Evolutionary conservation across 116 monocot genomes (phyloP).

Genomic region (Papilionanthe hybrid): DNA sequence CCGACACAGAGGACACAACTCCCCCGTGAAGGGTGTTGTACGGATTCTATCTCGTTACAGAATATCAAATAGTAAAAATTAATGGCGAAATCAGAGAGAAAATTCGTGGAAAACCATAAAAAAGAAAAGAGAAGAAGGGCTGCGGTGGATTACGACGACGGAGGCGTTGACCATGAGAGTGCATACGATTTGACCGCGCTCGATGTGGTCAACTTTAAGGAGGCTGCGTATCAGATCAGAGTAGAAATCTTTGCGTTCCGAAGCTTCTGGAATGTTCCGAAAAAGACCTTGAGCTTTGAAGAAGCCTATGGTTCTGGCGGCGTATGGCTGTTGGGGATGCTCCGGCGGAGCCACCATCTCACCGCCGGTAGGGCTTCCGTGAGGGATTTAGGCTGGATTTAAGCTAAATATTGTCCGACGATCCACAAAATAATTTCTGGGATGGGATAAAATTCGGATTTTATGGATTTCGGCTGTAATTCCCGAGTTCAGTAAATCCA

Average conservation of each 20-base stretch:
- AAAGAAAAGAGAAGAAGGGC: background rate
- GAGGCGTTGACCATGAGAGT: constrained; percentile 41
- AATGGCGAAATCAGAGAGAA: background rate
- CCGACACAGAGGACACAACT: constrained; percentile 44
- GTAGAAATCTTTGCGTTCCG: constrained; percentile 22
- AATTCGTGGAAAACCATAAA: background rate
- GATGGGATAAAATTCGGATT: too few relatives aligned
- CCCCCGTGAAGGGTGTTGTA: constrained; percentile 81
- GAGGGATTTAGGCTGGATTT: background rate
- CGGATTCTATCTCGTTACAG: constrained; percentile 26
- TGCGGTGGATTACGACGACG: constrained; percentile 21
- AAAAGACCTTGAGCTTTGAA: constrained; percentile 3
- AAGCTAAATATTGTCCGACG: background rate
- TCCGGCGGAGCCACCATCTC: background rate
- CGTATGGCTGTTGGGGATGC: background rate
- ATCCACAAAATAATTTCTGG: too few relatives aligned
- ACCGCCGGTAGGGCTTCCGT: background rate
- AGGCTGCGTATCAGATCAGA: constrained; percentile 38
- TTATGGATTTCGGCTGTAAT: too few relatives aligned
- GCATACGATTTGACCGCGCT: constrained; percentile 51
- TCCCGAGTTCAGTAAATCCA: too few relatives aligned
- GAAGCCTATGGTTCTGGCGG: constrained; percentile 9
- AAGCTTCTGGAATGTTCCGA: constrained; percentile 23
- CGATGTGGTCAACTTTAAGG: constrained; percentile 39
- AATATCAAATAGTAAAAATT: background rate